phyloP scores from a whole-genome alignment of 2,329 filamentous ascomycete species.

The Epicoccum sorghinum region DNA sequence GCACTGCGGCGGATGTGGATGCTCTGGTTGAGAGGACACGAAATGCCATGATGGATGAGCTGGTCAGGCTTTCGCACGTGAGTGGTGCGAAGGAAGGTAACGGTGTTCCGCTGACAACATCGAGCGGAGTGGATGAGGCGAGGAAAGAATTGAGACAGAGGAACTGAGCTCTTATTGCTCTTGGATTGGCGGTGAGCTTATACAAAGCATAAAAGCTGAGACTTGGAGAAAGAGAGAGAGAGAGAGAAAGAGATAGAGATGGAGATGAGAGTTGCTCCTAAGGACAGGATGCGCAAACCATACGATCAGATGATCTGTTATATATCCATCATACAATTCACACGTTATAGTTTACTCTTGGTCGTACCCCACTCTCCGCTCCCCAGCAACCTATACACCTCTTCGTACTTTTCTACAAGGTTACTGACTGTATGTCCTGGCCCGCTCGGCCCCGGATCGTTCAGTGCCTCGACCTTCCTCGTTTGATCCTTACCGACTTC shows the following conservation, averaged over 20 bases:
- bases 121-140: constrained; percentile 24
- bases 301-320: neutral
- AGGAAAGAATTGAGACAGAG: constrained; percentile 38
- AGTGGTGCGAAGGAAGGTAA: constrained; percentile 25
- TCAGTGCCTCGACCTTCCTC: constrained; percentile 57
- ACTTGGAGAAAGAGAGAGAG: too few relatives aligned
- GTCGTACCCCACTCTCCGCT: constrained; percentile 55
- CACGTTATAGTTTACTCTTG: constrained; percentile 13
- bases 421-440: constrained; percentile 57
- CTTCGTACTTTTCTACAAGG: constrained; percentile 49
- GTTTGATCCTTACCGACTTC: constrained; percentile 62
- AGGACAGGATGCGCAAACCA: neutral
- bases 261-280: too few relatives aligned
- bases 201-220: too few relatives aligned
- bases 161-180: constrained; percentile 2
- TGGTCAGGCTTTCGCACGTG: constrained; percentile 42
- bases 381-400: constrained; percentile 57
- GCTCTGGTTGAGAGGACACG: constrained; percentile 38
- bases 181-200: too few relatives aligned
- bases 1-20: constrained; percentile 44
- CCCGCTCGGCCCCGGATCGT: constrained; percentile 60
- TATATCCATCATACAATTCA: neutral
- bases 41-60: constrained; percentile 46
- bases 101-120: constrained; percentile 32
- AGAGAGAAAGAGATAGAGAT: too few relatives aligned